Evolutionary conservation across 345 rosid genomes (phyloP), one percentile per base, ranked within the genome.

Genomic region (Eucalyptus pauciflora): DNA sequence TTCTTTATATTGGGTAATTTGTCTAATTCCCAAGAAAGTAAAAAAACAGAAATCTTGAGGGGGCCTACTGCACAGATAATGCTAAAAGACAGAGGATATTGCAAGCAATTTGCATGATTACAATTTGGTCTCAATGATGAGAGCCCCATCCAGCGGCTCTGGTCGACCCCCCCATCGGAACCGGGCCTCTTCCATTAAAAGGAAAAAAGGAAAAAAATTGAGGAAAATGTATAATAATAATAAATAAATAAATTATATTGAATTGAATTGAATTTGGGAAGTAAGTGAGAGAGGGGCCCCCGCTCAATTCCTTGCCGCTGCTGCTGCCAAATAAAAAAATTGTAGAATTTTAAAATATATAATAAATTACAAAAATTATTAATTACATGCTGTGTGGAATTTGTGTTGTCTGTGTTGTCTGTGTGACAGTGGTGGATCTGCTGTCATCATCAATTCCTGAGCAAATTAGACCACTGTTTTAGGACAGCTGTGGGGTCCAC

Each of bases 361-460:
- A 29, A 33, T 5, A 33, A 71, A 33, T 10, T 20, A 52, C 10
- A 52, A 5, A 71, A 71, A 41, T 76, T 37, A 76, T 76, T 64
- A 29, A 64, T 29, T n/a, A 11, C 85, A 20, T 41, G 85, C 1
- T 11, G 29, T 11, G 85, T 41, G 48, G 85, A 41, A 76, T 41
- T 76, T 76, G 85, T 76, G 85, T 22, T 5, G 85, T 7, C 49
- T 48, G 49, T 48, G 49, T 48, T 64, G 71, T 41, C 48, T 20
- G 46, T 25, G 16, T 50, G 50, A 25, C 76, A 29, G 86, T 24
- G 86, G 89, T 88, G 31, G 87, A 85, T 88, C 87, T 60, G 86
- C 89, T 18, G 87, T 88, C 89, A 25, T 22, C 87, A 58, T 88
- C 89, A 79, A 88, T 33, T 76, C 79, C 79, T 76, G 67, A 49